phyloP scores from a whole-genome alignment of 2,329 filamentous ascomycete genomes.

The Hirsutella minnesotensis region DNA sequence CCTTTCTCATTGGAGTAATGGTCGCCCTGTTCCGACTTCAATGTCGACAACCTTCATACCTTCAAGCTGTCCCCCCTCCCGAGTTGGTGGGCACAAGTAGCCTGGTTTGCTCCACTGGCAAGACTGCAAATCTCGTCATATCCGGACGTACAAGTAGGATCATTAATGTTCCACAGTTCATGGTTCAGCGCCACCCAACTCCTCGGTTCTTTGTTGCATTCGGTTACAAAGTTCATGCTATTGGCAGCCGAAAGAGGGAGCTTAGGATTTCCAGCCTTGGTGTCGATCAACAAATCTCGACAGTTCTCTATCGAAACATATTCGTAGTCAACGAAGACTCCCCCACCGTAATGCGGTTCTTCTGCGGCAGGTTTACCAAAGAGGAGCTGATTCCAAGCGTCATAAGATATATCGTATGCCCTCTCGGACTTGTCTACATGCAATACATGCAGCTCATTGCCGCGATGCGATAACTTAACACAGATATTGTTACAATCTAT shows the following conservation, averaged over 20 bases:
- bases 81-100: no score
- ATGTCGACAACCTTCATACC: no score
- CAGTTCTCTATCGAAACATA: slow-evolving; percentile 33
- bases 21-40: no score
- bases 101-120: not conserved
- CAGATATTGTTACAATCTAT: slow-evolving; percentile 45
- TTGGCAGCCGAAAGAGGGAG: slow-evolving; percentile 34
- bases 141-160: slow-evolving; percentile 33
- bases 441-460: slow-evolving; percentile 43
- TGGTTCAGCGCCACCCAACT: slow-evolving; percentile 38
- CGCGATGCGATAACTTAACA: slow-evolving; percentile 35
- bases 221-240: slow-evolving; percentile 38
- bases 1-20: no score
- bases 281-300: slow-evolving; percentile 27
- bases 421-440: slow-evolving; percentile 44
- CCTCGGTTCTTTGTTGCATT: slow-evolving; percentile 25
- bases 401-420: slow-evolving; percentile 47
- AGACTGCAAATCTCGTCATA: slow-evolving; percentile 22
- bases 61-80: no score
- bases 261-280: slow-evolving; percentile 6
- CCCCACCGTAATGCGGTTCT: slow-evolving; percentile 33
- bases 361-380: slow-evolving; percentile 33
- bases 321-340: slow-evolving; percentile 32
- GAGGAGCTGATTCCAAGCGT: slow-evolving; percentile 48
- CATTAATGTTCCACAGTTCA: slow-evolving; percentile 38